A percentile compares a stretch with the other conserved stretches of the same genome.
These are phyloP conservation scores for Chloromonas sp. DNA, from an alignment of 163 green algal genomes.

Conservation along the genomic window DNA sequence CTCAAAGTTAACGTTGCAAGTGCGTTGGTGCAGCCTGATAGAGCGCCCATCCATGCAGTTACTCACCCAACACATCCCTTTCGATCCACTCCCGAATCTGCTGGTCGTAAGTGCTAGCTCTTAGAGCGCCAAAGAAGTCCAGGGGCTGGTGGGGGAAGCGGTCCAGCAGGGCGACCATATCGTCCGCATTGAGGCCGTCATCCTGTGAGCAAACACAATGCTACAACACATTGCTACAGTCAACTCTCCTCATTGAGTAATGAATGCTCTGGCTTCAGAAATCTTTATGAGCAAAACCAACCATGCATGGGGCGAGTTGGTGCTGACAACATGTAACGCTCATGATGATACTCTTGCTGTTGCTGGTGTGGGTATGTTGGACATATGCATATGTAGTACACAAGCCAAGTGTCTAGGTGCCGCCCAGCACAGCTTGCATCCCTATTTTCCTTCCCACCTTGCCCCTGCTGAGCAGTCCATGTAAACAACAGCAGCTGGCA, in stretches of 20 bases:
- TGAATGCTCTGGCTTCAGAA: background rate
- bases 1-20: too few species aligned
- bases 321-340: too few species aligned
- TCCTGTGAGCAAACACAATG: conserved; percentile 28
- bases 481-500: too few species aligned
- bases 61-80: conserved; percentile 30
- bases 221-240: background rate
- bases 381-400: too few species aligned
- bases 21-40: background rate
- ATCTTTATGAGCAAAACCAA: too few species aligned
- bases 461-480: too few species aligned
- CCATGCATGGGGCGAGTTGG: too few species aligned
- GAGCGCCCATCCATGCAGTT: background rate
- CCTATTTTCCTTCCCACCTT: too few species aligned
- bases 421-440: too few species aligned
- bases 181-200: conserved; percentile 47
- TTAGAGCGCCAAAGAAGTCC: conserved; percentile 67
- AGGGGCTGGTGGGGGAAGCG: conserved; percentile 46
- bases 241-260: background rate
- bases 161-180: conserved; percentile 53
- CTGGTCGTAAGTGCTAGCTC: conserved; percentile 57
- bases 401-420: too few species aligned
- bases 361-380: too few species aligned
- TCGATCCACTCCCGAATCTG: conserved; percentile 72
- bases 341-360: too few species aligned